Percentiles rank a stretch among this genome's conserved stretches.
Evolutionary conservation across 2,329 filamentous ascomycete genomes (phyloP).

Genomic region (Arthrobotrys sinensis): DNA sequence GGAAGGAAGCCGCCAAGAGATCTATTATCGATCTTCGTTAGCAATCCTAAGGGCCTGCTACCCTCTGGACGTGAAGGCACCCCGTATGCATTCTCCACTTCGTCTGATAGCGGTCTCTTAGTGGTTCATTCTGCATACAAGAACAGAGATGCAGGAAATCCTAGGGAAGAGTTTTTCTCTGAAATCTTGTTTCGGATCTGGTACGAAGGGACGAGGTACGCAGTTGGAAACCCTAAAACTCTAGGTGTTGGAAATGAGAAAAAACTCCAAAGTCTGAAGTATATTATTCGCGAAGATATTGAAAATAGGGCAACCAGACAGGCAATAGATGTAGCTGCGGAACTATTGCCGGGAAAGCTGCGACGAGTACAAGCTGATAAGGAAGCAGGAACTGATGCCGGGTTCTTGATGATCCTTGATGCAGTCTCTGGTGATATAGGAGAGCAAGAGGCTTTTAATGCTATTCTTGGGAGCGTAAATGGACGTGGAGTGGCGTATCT

Average conservation of each 20-base stretch:
- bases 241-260: background rate
- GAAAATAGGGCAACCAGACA: background rate
- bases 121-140: conserved; percentile 20
- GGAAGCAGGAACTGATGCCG: background rate
- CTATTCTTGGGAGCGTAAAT: conserved; percentile 23
- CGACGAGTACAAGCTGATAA: background rate
- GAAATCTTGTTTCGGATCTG: conserved; percentile 36
- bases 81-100: conserved; percentile 4
- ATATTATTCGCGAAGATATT: background rate
- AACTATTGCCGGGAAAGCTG: background rate
- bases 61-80: background rate
- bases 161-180: conserved; percentile 2
- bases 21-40: background rate
- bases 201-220: conserved; percentile 28
- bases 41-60: background rate
- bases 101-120: background rate
- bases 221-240: background rate
- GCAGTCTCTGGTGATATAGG: background rate
- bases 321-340: background rate
- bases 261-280: background rate
- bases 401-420: conserved; percentile 1
- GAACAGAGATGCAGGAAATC: background rate
- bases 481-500: conserved; percentile 11
- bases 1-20: background rate
- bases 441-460: conserved; percentile 28